Conservation (phyloP, 2,329 filamentous ascomycete genomes). For the Ilyonectria mors-panacis region DNA sequence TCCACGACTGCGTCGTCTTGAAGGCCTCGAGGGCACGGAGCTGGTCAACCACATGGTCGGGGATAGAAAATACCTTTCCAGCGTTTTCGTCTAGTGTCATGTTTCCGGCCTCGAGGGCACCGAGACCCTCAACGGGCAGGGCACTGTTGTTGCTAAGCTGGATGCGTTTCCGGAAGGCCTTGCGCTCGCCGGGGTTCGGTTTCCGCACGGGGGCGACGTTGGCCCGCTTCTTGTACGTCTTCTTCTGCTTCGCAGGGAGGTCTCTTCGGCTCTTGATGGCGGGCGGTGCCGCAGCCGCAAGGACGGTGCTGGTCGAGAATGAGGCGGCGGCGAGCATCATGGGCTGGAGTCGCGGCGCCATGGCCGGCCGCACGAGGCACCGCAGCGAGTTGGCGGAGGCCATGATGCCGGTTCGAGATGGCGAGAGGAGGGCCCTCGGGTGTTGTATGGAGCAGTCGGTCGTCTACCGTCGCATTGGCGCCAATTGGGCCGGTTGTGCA, state of each 20-base stretch:
- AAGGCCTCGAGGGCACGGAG: slow-evolving; percentile 90
- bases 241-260: slow-evolving; percentile 57
- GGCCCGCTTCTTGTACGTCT: slow-evolving; percentile 68
- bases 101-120: slow-evolving; percentile 70
- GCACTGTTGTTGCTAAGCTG: slow-evolving; percentile 96
- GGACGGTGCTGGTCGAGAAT: slow-evolving; percentile 57
- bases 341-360: slow-evolving; percentile 53
- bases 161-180: slow-evolving; percentile 88
- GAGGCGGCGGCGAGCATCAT: slow-evolving; percentile 53
- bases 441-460: slow-evolving; percentile 16
- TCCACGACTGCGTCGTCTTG: slow-evolving; percentile 91
- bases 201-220: slow-evolving; percentile 64
- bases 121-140: slow-evolving; percentile 79
- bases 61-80: slow-evolving; percentile 79
- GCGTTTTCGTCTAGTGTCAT: slow-evolving; percentile 68
- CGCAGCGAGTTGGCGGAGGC: slow-evolving; percentile 59
- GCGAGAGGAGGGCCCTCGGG: slow-evolving; percentile 18
- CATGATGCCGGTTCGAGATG: slow-evolving; percentile 48
- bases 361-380: slow-evolving; percentile 58
- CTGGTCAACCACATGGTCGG: slow-evolving; percentile 80
- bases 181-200: slow-evolving; percentile 84
- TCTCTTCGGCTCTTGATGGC: slow-evolving; percentile 55
- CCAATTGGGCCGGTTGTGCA: slow-evolving; percentile 49
- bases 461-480: slow-evolving; percentile 47
- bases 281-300: slow-evolving; percentile 49